These are phyloP conservation scores for Capronia coronata DNA, from an alignment of 2,329 filamentous ascomycete species.

Conservation along the genomic window DNA sequence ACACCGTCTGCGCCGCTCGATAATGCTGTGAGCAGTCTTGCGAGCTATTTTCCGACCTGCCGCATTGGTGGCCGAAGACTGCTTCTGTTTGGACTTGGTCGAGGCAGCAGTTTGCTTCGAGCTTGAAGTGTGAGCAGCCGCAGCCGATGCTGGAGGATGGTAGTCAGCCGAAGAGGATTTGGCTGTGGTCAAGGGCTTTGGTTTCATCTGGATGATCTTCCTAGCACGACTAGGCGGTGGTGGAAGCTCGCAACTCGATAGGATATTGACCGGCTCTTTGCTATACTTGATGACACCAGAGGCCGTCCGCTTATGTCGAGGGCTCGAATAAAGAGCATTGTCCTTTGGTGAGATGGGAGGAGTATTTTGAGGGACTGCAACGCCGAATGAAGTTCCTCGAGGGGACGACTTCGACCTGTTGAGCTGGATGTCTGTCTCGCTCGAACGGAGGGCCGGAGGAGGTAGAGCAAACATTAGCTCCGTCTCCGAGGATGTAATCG, in stretches of 20 bases:
- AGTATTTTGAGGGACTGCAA: slow-evolving; percentile 37
- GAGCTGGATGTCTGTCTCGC: slow-evolving; percentile 40
- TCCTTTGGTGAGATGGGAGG: slow-evolving; percentile 28
- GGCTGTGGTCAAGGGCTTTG: slow-evolving; percentile 42
- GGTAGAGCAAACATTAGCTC: slow-evolving; percentile 69
- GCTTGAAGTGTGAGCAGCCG: slow-evolving; percentile 4
- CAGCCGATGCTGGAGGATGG: slow-evolving; percentile 24
- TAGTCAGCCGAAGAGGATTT: slow-evolving; percentile 28
- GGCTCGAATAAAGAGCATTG: slow-evolving; percentile 25
- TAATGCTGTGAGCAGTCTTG: slow-evolving; percentile 93
- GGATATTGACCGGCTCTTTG: slow-evolving; percentile 22
- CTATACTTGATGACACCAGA: slow-evolving; percentile 22
- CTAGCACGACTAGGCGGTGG: slow-evolving; percentile 85
- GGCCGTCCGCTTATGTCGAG: slow-evolving; percentile 25
- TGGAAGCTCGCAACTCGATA: slow-evolving; percentile 68
- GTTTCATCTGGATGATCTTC: slow-evolving; percentile 99
- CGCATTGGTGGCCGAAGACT: slow-evolving; percentile 66
- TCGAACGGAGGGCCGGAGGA: slow-evolving; percentile 59
- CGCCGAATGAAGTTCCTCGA: slow-evolving; percentile 36
- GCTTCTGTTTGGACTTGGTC: slow-evolving; percentile 63
- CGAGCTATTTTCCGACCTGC: slow-evolving; percentile 91
- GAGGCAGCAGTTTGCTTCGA: slow-evolving; percentile 28
- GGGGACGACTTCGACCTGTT: slow-evolving; percentile 43
- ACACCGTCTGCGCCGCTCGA: slow-evolving; percentile 78
- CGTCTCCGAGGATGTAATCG: slow-evolving; percentile 32